phyloP scores from a whole-genome alignment of 441 rosid genomes.

The Populus hybrid region DNA sequence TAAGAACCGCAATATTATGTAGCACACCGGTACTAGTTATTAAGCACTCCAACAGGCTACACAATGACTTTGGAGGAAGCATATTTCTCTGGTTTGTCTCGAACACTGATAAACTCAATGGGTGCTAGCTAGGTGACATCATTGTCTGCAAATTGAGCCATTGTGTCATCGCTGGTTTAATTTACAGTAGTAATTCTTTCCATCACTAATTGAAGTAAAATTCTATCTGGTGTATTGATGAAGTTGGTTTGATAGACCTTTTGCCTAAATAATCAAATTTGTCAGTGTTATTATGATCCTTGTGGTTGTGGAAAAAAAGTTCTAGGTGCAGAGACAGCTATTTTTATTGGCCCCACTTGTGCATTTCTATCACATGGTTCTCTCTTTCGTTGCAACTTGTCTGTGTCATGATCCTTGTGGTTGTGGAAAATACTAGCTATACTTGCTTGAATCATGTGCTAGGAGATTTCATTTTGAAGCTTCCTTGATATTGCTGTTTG shows the following conservation, averaged over 20 bases:
- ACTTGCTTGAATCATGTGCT: not conserved
- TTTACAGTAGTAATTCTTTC: not conserved
- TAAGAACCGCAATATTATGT: not conserved
- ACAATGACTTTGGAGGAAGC: not conserved
- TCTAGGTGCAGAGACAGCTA: not conserved
- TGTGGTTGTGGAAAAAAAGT: not conserved
- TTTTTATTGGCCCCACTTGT: not conserved
- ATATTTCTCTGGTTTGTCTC: not conserved
- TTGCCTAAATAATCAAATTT: not conserved
- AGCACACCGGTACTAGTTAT: not conserved
- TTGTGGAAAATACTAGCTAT: no score
- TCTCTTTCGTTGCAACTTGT: not conserved
- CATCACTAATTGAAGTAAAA: not conserved
- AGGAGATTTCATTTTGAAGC: not conserved
- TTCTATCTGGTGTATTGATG: not conserved
- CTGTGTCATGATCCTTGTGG: no score
- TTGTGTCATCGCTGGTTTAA: not conserved
- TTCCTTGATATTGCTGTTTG: not conserved
- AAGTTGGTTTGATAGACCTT: conserved; percentile 4
- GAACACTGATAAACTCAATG: not conserved
- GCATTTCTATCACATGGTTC: not conserved
- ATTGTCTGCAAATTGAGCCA: not conserved
- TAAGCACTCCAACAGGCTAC: not conserved
- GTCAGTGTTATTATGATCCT: not conserved
- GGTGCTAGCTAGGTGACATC: not conserved